Percentiles rank a stretch among this genome's conserved stretches.
These are phyloP conservation scores for Trichosporon sp. DNA, from an alignment of 1,284 basidiomycete genomes.

Conservation along the genomic window DNA sequence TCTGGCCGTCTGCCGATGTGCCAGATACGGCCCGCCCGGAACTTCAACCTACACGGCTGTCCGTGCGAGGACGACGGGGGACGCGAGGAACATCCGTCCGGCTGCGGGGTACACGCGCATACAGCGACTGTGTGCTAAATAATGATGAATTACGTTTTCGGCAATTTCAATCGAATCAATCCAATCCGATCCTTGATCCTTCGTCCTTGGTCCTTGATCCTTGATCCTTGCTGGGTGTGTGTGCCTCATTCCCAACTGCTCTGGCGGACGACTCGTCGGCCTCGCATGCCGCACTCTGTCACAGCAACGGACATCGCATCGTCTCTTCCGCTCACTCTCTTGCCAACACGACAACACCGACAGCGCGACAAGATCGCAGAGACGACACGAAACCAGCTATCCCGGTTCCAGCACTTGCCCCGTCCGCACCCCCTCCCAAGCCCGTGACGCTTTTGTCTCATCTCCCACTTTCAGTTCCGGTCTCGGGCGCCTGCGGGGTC, in stretches of 20 bases:
- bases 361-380: neutral
- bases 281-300: neutral
- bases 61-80: neutral
- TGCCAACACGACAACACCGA: neutral
- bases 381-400: neutral
- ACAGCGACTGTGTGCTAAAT: neutral
- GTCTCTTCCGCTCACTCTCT: neutral
- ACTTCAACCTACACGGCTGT: neutral
- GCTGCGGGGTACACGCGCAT: neutral
- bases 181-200: constrained; percentile 3
- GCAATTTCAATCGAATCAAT: constrained; percentile 16
- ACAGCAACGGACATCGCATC: constrained; percentile 6
- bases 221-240: neutral
- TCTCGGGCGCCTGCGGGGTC: constrained; percentile 19
- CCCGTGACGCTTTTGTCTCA: constrained; percentile 16
- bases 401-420: constrained; percentile 1
- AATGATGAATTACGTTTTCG: constrained; percentile 16
- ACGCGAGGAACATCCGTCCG: no score
- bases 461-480: constrained; percentile 10
- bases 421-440: neutral
- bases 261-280: neutral
- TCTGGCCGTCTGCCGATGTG: neutral
- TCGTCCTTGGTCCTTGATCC: neutral
- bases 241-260: constrained; percentile 9
- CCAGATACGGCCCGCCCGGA: neutral